Evolutionary conservation across 495 filamentous ascomycete species (phyloP).

Genomic region (Penicillium cinerascens): DNA sequence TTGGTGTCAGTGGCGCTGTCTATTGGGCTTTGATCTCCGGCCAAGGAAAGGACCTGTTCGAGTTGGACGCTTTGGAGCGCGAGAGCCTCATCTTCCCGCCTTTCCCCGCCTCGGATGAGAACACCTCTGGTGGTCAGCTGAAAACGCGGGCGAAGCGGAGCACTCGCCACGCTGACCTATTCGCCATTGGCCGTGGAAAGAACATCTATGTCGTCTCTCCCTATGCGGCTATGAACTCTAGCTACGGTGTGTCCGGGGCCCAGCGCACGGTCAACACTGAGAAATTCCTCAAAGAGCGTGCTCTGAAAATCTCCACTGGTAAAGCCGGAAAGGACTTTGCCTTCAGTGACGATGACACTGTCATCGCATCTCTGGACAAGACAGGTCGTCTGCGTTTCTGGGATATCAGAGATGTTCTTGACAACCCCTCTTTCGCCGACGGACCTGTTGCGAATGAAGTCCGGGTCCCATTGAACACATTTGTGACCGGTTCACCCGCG

Average conservation of each 20-base stretch:
- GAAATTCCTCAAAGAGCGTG: slow-evolving; percentile 79
- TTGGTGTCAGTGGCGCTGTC: slow-evolving; percentile 87
- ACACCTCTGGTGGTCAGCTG: slow-evolving; percentile 80
- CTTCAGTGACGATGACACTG: slow-evolving; percentile 93
- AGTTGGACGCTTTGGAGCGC: slow-evolving; percentile 67
- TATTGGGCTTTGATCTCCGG: slow-evolving; percentile 82
- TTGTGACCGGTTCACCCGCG: slow-evolving; percentile 69
- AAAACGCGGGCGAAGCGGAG: slow-evolving; percentile 93
- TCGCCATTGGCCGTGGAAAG: slow-evolving; percentile 93
- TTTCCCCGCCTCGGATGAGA: slow-evolving; percentile 67
- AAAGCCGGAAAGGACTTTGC: slow-evolving; percentile 98
- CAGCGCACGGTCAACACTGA: slow-evolving; percentile 76
- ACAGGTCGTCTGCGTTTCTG: slow-evolving; percentile 93
- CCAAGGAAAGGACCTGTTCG: slow-evolving; percentile 67
- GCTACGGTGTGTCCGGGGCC: slow-evolving; percentile 66
- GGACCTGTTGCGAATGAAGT: slow-evolving; percentile 64
- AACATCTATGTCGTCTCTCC: slow-evolving; percentile 90
- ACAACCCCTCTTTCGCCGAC: slow-evolving; percentile 51
- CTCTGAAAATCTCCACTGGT: slow-evolving; percentile 87
- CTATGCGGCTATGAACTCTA: slow-evolving; percentile 64
- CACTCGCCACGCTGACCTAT: slow-evolving; percentile 82
- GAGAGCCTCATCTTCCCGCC: slow-evolving; percentile 81
- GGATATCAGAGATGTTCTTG: slow-evolving; percentile 79
- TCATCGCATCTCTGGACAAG: slow-evolving; percentile 94
- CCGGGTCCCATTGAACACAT: slow-evolving; percentile 70